phyloP scores from a whole-genome alignment of 208 protist species.

The Angomonas deanei region DNA sequence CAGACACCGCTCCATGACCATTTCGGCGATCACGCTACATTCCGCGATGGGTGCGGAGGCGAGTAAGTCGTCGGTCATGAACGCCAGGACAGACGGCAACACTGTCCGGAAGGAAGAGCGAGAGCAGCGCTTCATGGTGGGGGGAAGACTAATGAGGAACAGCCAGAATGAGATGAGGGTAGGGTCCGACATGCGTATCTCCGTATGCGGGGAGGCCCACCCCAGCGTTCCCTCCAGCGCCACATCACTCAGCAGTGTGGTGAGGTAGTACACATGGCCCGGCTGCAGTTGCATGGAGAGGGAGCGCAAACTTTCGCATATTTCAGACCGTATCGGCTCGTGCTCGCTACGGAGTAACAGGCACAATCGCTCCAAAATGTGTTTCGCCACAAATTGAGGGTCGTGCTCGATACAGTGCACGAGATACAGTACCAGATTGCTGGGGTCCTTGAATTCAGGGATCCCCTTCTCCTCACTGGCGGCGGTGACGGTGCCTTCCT shows the following conservation, averaged over 20 bases:
- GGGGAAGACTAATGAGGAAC: constrained; percentile 43
- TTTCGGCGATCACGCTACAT: constrained; percentile 18
- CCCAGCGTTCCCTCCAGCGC: constrained; percentile 55
- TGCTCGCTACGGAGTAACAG: constrained; percentile 54
- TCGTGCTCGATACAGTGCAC: constrained; percentile 17
- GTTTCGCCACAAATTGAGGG: constrained; percentile 24
- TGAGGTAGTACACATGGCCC: constrained; percentile 28
- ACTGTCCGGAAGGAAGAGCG: constrained; percentile 55
- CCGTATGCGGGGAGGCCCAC: constrained; percentile 21
- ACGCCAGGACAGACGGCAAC: constrained; percentile 49
- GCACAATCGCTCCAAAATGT: constrained; percentile 51
- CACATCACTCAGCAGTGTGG: constrained; percentile 43
- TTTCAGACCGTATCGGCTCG: constrained; percentile 64
- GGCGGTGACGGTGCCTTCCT: constrained; percentile 5
- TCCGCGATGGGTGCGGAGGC: constrained; percentile 21
- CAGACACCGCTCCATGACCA: constrained; percentile 65
- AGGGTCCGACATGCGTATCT: constrained; percentile 24
- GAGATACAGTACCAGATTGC: constrained; percentile 24
- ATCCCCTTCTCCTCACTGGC: not conserved
- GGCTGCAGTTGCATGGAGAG: constrained; percentile 63
- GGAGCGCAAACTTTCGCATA: constrained; percentile 51
- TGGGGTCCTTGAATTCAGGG: constrained; percentile 4
- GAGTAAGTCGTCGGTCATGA: constrained; percentile 62
- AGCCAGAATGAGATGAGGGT: constrained; percentile 42
- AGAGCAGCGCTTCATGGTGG: constrained; percentile 63